These are phyloP conservation scores for Calonectria pseudoturangicola DNA, from an alignment of 2,329 filamentous ascomycete genomes.

Conservation along the genomic window DNA sequence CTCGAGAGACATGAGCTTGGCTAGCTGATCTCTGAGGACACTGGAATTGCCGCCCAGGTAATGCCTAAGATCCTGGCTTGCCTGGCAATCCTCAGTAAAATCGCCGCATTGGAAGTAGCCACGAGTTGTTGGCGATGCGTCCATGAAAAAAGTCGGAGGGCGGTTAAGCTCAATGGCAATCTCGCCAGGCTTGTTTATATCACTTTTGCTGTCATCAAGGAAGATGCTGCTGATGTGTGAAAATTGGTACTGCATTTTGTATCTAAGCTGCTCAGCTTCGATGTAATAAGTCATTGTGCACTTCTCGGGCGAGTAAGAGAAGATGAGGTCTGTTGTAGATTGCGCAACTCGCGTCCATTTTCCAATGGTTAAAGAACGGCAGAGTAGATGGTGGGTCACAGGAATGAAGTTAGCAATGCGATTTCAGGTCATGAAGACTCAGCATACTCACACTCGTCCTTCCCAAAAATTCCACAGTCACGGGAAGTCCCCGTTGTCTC, in stretches of 20 bases:
- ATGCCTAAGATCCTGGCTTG: constrained; percentile 91
- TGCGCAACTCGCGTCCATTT: constrained; percentile 97
- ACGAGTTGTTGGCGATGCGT: constrained; percentile 86
- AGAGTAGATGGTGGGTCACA: constrained; percentile 98
- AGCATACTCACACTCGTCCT: no score
- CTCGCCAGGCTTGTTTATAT: constrained; percentile 86
- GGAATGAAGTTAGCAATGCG: background rate
- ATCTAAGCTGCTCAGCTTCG: constrained; percentile 98
- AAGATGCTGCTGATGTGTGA: constrained; percentile 97
- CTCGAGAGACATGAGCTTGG: constrained; percentile 95
- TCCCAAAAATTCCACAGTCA: no score
- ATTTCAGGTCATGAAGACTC: no score
- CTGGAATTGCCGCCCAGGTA: constrained; percentile 97
- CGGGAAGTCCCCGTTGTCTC: no score
- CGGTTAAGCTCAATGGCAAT: constrained; percentile 94
- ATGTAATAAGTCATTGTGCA: constrained; percentile 99
- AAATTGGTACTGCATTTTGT: constrained; percentile 99
- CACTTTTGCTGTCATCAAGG: constrained; percentile 91
- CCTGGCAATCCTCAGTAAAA: constrained; percentile 98
- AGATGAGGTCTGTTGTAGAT: constrained; percentile 98
- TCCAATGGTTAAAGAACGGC: constrained; percentile 94
- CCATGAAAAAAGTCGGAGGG: constrained; percentile 98
- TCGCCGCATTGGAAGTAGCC: constrained; percentile 97
- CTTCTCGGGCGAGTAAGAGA: constrained; percentile 99
- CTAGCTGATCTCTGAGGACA: constrained; percentile 93